Conservation (phyloP, 148 eudicot genomes). For the Fagopyrum tataricum region DNA sequence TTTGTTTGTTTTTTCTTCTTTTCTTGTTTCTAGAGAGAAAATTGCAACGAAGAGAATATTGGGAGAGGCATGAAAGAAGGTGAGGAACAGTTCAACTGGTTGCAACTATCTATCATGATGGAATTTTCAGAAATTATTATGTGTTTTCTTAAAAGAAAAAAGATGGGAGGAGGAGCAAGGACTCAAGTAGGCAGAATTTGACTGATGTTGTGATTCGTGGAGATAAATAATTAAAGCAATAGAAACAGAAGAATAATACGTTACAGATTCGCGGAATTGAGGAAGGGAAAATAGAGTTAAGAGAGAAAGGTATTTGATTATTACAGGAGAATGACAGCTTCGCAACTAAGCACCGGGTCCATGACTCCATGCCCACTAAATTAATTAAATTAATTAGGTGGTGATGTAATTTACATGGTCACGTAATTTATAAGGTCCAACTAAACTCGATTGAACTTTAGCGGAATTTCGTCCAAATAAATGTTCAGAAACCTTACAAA, state of each 20-base stretch:
- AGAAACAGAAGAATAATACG: too few relatives aligned
- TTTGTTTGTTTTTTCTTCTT: background rate
- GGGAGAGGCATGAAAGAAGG: too few relatives aligned
- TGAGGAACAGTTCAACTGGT: background rate
- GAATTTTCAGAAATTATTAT: background rate
- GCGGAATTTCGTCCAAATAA: too few relatives aligned
- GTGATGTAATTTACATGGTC: too few relatives aligned
- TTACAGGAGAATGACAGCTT: background rate
- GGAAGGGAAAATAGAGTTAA: too few relatives aligned
- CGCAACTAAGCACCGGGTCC: too few relatives aligned
- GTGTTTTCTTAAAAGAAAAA: background rate
- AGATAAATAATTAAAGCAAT: background rate
- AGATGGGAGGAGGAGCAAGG: background rate
- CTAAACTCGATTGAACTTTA: too few relatives aligned
- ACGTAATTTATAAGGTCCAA: too few relatives aligned
- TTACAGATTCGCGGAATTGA: background rate
- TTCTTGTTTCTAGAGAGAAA: background rate
- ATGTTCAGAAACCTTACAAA: too few relatives aligned
- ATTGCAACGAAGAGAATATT: background rate
- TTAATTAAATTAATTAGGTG: too few relatives aligned
- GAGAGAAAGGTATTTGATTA: background rate
- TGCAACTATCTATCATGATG: background rate
- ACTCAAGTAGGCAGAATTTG: background rate
- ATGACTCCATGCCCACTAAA: too few relatives aligned
- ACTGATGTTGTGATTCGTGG: background rate